Percentiles rank a stretch among this genome's conserved stretches.
phyloP scores from a whole-genome alignment of 1,284 basidiomycete genomes.

The Malassezia slooffiae region DNA sequence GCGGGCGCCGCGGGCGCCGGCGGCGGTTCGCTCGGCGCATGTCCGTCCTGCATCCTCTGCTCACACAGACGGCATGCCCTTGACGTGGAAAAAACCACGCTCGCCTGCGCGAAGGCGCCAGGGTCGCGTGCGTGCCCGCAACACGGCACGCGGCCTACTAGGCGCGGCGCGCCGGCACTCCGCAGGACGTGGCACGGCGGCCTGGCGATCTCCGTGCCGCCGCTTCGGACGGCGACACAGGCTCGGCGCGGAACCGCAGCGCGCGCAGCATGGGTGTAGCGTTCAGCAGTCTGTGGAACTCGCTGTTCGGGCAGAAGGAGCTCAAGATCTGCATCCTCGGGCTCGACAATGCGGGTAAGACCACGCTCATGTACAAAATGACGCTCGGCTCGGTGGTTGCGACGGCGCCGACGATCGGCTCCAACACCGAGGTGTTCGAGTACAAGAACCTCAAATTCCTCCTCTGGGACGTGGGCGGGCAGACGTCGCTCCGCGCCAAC shows the following conservation, averaged over 20 bases:
- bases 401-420: slow-evolving; percentile 51
- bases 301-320: slow-evolving; percentile 50
- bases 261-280: slow-evolving; percentile 43
- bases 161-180: too few relatives aligned
- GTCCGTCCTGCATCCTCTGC: too few relatives aligned
- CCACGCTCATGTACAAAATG: slow-evolving; percentile 51
- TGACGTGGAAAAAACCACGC: too few relatives aligned
- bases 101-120: too few relatives aligned
- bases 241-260: too few relatives aligned
- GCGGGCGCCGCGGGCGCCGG: background rate
- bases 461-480: slow-evolving; percentile 51
- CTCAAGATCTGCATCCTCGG: slow-evolving; percentile 48
- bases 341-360: slow-evolving; percentile 52
- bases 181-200: too few relatives aligned
- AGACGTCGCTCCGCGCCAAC: slow-evolving; percentile 48
- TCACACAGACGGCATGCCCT: too few relatives aligned
- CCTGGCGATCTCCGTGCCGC: too few relatives aligned
- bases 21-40: too few relatives aligned
- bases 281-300: slow-evolving; percentile 48
- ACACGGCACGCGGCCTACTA: too few relatives aligned
- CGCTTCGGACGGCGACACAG: too few relatives aligned
- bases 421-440: slow-evolving; percentile 47
- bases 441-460: slow-evolving; percentile 52
- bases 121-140: too few relatives aligned
- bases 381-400: slow-evolving; percentile 52